Base-by-base conservation (phyloP, 2,329 filamentous ascomycete genomes). In the Huntiella decipiens region DNA sequence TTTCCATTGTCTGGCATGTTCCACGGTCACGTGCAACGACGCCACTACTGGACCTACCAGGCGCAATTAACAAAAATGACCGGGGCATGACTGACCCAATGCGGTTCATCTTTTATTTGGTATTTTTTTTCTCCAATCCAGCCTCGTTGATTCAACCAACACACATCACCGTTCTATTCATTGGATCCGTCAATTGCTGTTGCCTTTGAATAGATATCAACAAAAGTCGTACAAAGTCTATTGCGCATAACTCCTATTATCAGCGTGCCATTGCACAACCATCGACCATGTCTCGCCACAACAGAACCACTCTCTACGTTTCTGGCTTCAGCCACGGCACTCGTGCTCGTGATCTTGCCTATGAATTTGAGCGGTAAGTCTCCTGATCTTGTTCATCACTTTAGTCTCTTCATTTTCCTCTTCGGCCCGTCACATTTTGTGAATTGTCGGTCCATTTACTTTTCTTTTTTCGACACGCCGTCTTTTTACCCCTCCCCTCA, bases 351-450 rank as follows among this genome's bases (percentile, higher is more conserved):
- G 87, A 98, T 73, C 83, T 96, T 65, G 86, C 88, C 71, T 95
- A 93, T 82, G 88, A 96, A 74, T 96, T 96, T 82, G 88, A 96
- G 87, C 86, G 88, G 85, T 95, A 94, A 77, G 87, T 93, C 73
- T 44, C 43, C 16, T 45, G 31, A 36, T 38, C 42, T 31, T 45
- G 10, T 28, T 16, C 8, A 28, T 28, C 22, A 28, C 40, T 33
- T 32, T 31, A 28, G 6, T 28, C 8, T 28, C 22, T 28, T 28
- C 22, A 28, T 10, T 28, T 10, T 10, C 22, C 22, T 28, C 22
- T 28, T 28, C 22, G 22, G 22, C 1, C 7, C 2, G 22, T 28
- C 22, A 28, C 22, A 28, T 28, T 10, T 10, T 28, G 22, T 28
- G 22, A 28, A 7, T 10, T 28, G 22, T 10, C 8, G 22, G 22